phyloP scores from a whole-genome alignment of 2,329 filamentous ascomycete genomes.

The Aspergillus sp. region DNA sequence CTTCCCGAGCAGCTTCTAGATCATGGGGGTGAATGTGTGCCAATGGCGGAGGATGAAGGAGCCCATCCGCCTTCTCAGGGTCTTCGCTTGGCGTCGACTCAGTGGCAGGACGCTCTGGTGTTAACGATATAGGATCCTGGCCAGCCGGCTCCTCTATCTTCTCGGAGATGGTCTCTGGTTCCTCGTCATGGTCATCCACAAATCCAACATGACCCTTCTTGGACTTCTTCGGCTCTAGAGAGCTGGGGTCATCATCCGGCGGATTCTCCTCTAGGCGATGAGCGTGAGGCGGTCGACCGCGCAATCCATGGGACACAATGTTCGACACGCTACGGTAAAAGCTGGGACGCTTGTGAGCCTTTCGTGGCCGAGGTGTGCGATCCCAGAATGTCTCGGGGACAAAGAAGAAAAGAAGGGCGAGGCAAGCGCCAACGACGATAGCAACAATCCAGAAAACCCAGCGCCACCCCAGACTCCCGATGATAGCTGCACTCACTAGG shows the following conservation, averaged over 20 bases:
- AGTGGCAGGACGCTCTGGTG: neutral
- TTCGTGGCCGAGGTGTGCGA: slow-evolving; percentile 64
- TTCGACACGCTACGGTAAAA: slow-evolving; percentile 41
- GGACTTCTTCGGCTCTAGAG: slow-evolving; percentile 26
- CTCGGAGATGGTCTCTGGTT: slow-evolving; percentile 16
- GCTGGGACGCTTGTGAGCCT: slow-evolving; percentile 39
- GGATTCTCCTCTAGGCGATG: slow-evolving; percentile 19
- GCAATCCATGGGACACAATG: slow-evolving; percentile 36
- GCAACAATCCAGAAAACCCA: slow-evolving; percentile 92
- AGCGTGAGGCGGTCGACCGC: slow-evolving; percentile 35
- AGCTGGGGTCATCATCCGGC: slow-evolving; percentile 14
- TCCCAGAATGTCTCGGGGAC: slow-evolving; percentile 98
- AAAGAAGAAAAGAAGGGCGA: slow-evolving; percentile 78
- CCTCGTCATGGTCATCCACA: slow-evolving; percentile 38
- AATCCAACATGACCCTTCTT: slow-evolving; percentile 61
- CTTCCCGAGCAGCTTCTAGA: slow-evolving; percentile 31
- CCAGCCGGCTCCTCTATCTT: slow-evolving; percentile 20
- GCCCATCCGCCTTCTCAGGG: slow-evolving; percentile 19
- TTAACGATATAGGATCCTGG: neutral
- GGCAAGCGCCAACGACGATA: slow-evolving; percentile 72
- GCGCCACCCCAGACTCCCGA: slow-evolving; percentile 76
- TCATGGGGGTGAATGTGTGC: slow-evolving; percentile 21
- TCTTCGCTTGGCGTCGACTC: slow-evolving; percentile 3
- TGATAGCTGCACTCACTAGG: slow-evolving; percentile 81
- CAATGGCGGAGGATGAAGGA: slow-evolving; percentile 16